Evolutionary conservation across 345 rosid species (phyloP), one percentile per base, ranked within the genome.

Genomic region (Aurinia saxatilis): DNA sequence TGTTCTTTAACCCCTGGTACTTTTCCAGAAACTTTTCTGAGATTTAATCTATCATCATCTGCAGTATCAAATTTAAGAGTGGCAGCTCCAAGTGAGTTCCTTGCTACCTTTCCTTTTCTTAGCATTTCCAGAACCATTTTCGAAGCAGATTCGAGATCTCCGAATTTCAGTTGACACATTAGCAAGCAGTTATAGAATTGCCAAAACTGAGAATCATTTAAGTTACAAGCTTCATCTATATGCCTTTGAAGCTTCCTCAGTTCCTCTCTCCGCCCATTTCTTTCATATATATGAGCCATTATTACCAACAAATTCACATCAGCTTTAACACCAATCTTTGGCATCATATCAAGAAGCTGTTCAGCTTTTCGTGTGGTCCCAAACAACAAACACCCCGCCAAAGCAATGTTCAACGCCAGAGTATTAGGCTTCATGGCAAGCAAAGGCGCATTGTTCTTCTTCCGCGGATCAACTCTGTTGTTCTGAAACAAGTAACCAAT

Each of bases 381-480:
- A 50, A 79, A 90, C 84, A 87, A 63, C 49, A 90, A 76, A 73
- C 95, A 87, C 29, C 97, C 93, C 6, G 87, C 81, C 68, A 92
- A 75, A 72, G 87, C 97, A 75, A 82, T 67, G 77, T 82, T 90
- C 74, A 87, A 72, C 48, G 84, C 71, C 45, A 35, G 75, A 6
- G 95, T 75, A 66, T 87, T 81, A 64, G 97, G 98, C 82, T 81
- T 92, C 98, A 85, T 90, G 19, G 84, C 81, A 73, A 92, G 80
- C 71, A 92, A 73, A 53, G 91, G 80, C 1, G 84, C 80, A 60
- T 92, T 92, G 69, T 76, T 71, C 81, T 84, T 92, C 58, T 90
- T 92, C 51, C 95, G 88, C 1, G 96, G 91, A 60, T 92, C 96
- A 8, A 90, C 83, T 51, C 87, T 75, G 12, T 81, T 83, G 59